phyloP scores from a whole-genome alignment of 306 rosid species.

The Adenanthera pavonina region DNA sequence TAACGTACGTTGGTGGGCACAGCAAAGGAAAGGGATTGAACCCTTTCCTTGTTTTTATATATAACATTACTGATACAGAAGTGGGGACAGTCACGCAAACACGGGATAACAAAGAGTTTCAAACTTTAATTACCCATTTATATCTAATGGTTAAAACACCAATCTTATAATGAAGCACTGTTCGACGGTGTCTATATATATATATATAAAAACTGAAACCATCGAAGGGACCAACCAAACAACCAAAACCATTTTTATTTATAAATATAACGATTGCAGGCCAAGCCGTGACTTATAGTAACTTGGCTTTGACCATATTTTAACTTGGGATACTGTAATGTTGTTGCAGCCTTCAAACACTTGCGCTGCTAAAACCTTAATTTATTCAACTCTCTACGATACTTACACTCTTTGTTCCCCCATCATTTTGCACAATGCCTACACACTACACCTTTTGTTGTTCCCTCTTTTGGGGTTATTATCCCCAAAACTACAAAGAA shows the following conservation, averaged over 20 bases:
- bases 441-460: slow-evolving; percentile 35
- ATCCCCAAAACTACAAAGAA: not conserved
- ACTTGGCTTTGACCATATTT: slow-evolving; percentile 54
- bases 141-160: not conserved
- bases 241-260: not conserved
- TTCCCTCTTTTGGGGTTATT: slow-evolving; percentile 37
- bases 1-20: no score
- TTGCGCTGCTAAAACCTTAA: slow-evolving; percentile 18
- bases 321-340: slow-evolving; percentile 59
- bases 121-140: not conserved
- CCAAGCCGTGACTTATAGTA: slow-evolving; percentile 17
- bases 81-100: not conserved
- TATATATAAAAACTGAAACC: not conserved
- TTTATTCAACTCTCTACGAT: slow-evolving; percentile 55
- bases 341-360: no score
- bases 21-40: no score
- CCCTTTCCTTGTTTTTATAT: no score
- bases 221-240: not conserved
- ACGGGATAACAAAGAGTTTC: not conserved
- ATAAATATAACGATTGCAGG: no score
- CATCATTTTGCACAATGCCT: slow-evolving; percentile 41
- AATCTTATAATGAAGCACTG: not conserved
- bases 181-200: no score
- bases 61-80: no score
- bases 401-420: slow-evolving; percentile 37